Evolutionary conservation across 768 basidiomycete species (phyloP), one percentile per base, ranked within the genome.

Genomic region (Boletus subcaerulescens): DNA sequence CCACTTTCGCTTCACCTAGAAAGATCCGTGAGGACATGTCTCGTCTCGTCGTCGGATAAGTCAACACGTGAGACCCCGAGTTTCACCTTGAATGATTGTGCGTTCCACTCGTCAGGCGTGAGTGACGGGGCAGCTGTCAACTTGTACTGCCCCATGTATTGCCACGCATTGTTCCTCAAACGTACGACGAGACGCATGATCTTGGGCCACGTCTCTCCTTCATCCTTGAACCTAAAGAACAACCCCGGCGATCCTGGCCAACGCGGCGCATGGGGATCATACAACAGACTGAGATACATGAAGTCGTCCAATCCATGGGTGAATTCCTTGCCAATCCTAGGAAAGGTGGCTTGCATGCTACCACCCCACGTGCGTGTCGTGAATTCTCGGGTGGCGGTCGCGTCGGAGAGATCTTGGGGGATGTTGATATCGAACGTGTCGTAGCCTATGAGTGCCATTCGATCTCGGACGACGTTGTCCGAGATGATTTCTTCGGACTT

Each of bases 141-240:
- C 24, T 54, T 45, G 57, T 60, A 63, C 38, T 64, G 60, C 0
- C 55, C 54, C 56, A 52, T 55, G 26, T 65, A 56, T 6, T 56
- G 52, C 53, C 56, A 57, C 20, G 11, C 24, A 3, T 50, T 45
- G 17, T 22, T 10, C 44, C 45, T 44, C 55, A 50, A 31, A 43
- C 59, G 53, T 5, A 64, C 52, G 39, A 66, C 26, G 41, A 52
- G 36, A 18, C 52, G 56, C 45, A 64, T 53, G 40, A 53, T 60
- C 38, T 56, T 51, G 11, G 42, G 54, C 53, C 56, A 60, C 31
- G 44, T 55, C 35, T 50, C 20, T 1, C 51, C 49, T 11, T 53
- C 47, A 13, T 55, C 48, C 29, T 11, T 45, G 14, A 63, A 63
- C 31, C 17, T 46, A 24, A 56, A 58, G 26, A 50, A 15, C 45